Base-by-base conservation (phyloP, 768 basidiomycete species). In the Mycena metata region DNA sequence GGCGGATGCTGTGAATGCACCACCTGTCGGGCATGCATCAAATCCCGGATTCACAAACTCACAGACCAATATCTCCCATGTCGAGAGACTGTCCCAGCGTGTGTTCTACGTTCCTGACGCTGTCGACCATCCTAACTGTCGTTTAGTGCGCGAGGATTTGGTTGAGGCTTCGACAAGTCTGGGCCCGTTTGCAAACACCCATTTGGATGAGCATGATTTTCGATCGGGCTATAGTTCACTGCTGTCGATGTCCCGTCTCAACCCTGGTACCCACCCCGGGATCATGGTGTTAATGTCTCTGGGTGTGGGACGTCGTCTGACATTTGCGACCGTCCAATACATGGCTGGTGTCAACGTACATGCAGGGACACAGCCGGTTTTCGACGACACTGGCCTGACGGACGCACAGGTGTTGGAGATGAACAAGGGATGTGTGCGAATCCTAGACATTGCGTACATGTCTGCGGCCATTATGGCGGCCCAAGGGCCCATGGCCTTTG, bases 361-460 rank as follows among this genome's bases (percentile, higher is more conserved):
- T 36, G 52, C 52, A 4, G 52, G 52, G 5, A 54, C 52, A 19
- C 5, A 5, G 30, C 52, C 52, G 12, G 19, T 19, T n/a, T 54
- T 54, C 17, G 52, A 33, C 52, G 43, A 45, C 16, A n/a, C n/a
- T n/a, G n/a, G n/a, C n/a, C n/a, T n/a, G n/a, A n/a, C n/a, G n/a
- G 13, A 13, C 47, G 47, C 12, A 9, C 8, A 23, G 30, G 26
- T 9, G 19, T 26, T n/a, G 4, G 13, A 6, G 5, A 13, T 54
- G 17, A n/a, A 33, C 4, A 5, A 13, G 15, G 26, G 11, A 3
- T 3, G 36, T 33, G 21, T 36, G 8, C 52, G 26, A 4, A 33
- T 54, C 17, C 52, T 54, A 10, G 19, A 54, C 52, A 54, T 54
- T 9, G 5, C 8, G 52, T 54, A 54, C n/a, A 54, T 54, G 52